Base-by-base conservation (phyloP, 495 filamentous ascomycete species). In the Cercophora newfieldiana region DNA sequence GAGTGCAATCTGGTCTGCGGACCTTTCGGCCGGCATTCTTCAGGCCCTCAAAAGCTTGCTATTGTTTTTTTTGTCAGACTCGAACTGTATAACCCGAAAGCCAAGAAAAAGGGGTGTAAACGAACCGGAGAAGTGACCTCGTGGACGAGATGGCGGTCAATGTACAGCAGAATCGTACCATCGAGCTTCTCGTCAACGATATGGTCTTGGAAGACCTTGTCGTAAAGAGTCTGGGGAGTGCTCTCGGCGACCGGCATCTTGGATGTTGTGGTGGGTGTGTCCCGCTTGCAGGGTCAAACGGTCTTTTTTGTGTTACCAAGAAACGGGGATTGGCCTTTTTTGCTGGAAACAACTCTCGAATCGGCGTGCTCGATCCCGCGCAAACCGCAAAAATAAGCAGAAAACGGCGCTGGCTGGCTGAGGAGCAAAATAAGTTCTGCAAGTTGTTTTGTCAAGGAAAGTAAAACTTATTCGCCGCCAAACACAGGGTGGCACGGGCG, bases 41-140 rank as follows among this genome's bases (percentile, higher is more conserved):
- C 33, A 99, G 85, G 22, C 95, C 94, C 75, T 99, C 95, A 71
- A 99, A 99, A 48, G 95, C 95, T 91, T 99, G 95, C 87, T 93
- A 33, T 60, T 47, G 6, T 3, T 7, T 1, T 12, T 3, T 7
- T 1, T 12, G 24, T 49, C 69, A 59, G 63, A 50, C 33, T 54
- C 33, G 37, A 59, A 44, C 29, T 55, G 63, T 22, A 37, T 26
- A 3, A 4, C 30, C 19, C 2, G n/a, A 7, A n/a, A 31, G 16
- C n/a, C n/a, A 30, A 19, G 26, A 8, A 21, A 57, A 19, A 30
- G 25, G 5, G n/a, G 10, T 5, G 37, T 44, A 44, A 21, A 66
- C 72, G 18, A 79, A 91, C 89, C 33, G 95, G 95, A 61, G 94
- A 97, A 59, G 95, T 98, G 74, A 99, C 95, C 84, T 99, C 95